A percentile compares a stretch with the other conserved stretches of the same genome.
These are phyloP conservation scores for Fusarium miscanthi DNA, from an alignment of 2,329 filamentous ascomycete genomes.

Conservation along the genomic window DNA sequence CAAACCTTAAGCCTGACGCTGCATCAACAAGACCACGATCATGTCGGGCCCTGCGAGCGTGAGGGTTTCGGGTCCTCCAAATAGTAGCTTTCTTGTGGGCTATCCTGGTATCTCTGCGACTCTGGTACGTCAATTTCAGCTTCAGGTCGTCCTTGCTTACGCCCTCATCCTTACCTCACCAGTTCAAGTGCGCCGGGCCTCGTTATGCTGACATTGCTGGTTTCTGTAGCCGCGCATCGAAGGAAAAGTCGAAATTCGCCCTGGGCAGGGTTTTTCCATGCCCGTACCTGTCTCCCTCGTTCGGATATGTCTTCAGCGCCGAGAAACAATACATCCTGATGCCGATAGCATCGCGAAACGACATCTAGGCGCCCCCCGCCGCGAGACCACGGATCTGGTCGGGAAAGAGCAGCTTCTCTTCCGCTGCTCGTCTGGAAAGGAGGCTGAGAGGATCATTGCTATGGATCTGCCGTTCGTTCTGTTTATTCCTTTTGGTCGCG, in stretches of 20 bases:
- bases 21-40: constrained; percentile 30
- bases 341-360: constrained; percentile 95
- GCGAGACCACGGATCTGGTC: constrained; percentile 91
- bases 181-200: constrained; percentile 20
- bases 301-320: constrained; percentile 90
- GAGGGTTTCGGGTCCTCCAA: constrained; percentile 95
- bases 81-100: constrained; percentile 95
- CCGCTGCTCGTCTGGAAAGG: constrained; percentile 83
- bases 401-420: constrained; percentile 96
- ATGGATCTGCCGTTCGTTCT: constrained; percentile 99
- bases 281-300: constrained; percentile 93
- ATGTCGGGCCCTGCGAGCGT: constrained; percentile 64
- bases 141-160: constrained; percentile 24
- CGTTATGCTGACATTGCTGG: constrained; percentile 31
- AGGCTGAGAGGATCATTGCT: constrained; percentile 87
- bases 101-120: constrained; percentile 99
- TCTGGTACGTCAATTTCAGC: constrained; percentile 72
- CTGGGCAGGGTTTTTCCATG: constrained; percentile 84
- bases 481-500: constrained; percentile 94
- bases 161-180: constrained; percentile 4
- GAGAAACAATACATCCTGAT: constrained; percentile 95
- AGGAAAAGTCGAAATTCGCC: constrained; percentile 96
- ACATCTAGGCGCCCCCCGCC: constrained; percentile 87
- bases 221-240: constrained; percentile 85
- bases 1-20: constrained; percentile 12